Evolutionary conservation across 495 filamentous ascomycete species (phyloP).

Genomic region (Lichina pygmaea): DNA sequence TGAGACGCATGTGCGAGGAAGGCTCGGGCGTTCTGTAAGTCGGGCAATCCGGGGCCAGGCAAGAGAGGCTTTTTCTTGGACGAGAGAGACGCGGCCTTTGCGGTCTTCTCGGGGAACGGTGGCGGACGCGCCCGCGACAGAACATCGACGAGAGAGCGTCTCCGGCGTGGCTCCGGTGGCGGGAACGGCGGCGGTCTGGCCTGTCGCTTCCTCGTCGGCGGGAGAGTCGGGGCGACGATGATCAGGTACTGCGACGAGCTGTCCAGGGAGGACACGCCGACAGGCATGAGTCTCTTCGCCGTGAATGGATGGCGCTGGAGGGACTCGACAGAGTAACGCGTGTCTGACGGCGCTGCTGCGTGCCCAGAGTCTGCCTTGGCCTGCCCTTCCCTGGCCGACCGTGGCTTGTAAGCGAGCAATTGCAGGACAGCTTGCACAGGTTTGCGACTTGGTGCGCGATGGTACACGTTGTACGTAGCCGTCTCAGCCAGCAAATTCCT

Average conservation of each 20-base stretch:
- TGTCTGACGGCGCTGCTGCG: neutral
- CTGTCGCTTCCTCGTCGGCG: conserved; percentile 3
- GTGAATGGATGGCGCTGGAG: conserved; percentile 89
- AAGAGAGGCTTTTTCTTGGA: conserved; percentile 5
- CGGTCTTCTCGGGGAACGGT: conserved; percentile 14
- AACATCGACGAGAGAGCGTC: conserved; percentile 8
- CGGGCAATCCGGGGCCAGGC: conserved; percentile 38
- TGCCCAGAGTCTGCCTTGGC: neutral
- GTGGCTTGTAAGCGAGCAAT: conserved; percentile 72
- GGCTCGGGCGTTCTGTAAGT: conserved; percentile 39
- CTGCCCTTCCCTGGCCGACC: conserved; percentile 15
- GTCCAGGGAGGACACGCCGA: conserved; percentile 23
- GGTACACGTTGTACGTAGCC: conserved; percentile 38
- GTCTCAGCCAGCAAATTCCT: conserved; percentile 66
- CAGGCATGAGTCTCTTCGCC: conserved; percentile 71
- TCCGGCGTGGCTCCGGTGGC: conserved; percentile 12
- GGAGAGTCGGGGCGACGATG: conserved; percentile 54
- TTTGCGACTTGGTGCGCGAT: conserved; percentile 30
- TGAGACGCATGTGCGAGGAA: conserved; percentile 59
- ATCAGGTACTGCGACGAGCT: conserved; percentile 39
- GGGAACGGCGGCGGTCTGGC: conserved; percentile 14
- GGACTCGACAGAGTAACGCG: conserved; percentile 27
- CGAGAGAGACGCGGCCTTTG: conserved; percentile 4
- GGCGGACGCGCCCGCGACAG: conserved; percentile 12
- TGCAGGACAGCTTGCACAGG: conserved; percentile 40